Evolutionary conservation across 2,329 filamentous ascomycete genomes (phyloP).

Genomic region (Fusarium piperis): DNA sequence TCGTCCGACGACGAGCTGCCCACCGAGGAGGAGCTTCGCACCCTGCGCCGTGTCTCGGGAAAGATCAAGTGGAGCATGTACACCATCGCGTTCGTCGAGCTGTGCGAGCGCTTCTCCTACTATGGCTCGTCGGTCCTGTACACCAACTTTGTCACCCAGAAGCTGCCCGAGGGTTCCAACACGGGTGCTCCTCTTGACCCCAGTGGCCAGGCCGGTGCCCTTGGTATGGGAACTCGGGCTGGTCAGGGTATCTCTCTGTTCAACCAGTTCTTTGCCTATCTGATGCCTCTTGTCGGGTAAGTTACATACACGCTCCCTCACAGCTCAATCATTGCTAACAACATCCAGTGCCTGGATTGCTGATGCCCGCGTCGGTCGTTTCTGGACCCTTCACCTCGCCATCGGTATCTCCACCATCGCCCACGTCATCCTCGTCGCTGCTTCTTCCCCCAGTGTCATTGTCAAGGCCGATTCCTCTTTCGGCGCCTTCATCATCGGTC

Average conservation of each 20-base stretch:
- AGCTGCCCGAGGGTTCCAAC: conserved; percentile 61
- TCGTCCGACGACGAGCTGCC: conserved; percentile 51
- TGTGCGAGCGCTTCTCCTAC: conserved; percentile 82
- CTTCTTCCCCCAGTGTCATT: conserved; percentile 72
- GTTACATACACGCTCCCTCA: conserved; percentile 20
- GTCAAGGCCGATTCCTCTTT: conserved; percentile 65
- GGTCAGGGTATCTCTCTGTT: conserved; percentile 60
- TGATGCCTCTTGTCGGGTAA: conserved; percentile 67
- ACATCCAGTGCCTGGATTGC: conserved; percentile 61
- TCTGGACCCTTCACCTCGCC: conserved; percentile 76
- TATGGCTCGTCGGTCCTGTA: conserved; percentile 77
- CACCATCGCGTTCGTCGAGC: conserved; percentile 76
- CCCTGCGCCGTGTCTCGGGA: conserved; percentile 71
- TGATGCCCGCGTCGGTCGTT: conserved; percentile 77
- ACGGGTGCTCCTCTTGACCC: conserved; percentile 58
- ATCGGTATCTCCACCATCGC: conserved; percentile 72
- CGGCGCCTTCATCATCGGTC: conserved; percentile 75
- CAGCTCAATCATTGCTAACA: conserved; percentile 2
- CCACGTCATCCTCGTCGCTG: conserved; percentile 72
- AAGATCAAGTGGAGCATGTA: conserved; percentile 73
- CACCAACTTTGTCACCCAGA: conserved; percentile 71
- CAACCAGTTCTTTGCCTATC: conserved; percentile 70
- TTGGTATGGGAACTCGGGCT: conserved; percentile 67
- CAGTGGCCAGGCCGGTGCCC: conserved; percentile 58
- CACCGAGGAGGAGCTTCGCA: conserved; percentile 69